Conservation (phyloP, 441 rosid species). For the Breynia disticha region DNA sequence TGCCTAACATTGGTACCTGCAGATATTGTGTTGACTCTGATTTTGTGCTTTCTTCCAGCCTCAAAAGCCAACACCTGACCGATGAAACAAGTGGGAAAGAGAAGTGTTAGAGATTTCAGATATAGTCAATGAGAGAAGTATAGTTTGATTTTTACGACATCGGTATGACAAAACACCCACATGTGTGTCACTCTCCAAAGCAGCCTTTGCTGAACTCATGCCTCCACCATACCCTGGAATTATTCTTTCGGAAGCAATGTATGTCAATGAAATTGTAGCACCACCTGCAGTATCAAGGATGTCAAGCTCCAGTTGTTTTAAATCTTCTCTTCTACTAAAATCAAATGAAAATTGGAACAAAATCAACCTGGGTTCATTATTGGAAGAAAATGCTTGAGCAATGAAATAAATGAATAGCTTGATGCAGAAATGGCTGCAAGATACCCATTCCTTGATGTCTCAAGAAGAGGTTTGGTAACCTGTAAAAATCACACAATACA, state of each 20-base stretch:
- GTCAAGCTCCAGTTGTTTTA: neutral
- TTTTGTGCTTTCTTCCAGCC: constrained; percentile 52
- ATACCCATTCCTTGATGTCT: constrained; percentile 71
- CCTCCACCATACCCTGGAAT: constrained; percentile 99
- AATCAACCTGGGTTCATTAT: constrained; percentile 65
- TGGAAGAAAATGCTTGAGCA: constrained; percentile 61
- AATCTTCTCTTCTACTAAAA: neutral
- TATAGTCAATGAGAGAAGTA: neutral
- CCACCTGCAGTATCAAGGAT: constrained; percentile 38
- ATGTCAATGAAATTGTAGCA: constrained; percentile 81
- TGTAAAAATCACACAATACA: constrained; percentile 31
- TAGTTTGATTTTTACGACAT: neutral
- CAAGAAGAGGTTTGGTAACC: constrained; percentile 81
- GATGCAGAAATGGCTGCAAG: constrained; percentile 73
- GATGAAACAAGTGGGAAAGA: neutral
- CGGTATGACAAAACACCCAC: constrained; percentile 24
- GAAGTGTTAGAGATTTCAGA: neutral
- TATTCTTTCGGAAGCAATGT: constrained; percentile 90
- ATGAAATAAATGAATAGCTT: constrained; percentile 63
- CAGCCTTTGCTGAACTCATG: constrained; percentile 98
- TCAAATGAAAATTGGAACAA: neutral
- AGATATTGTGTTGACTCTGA: constrained; percentile 91
- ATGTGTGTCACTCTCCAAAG: constrained; percentile 89
- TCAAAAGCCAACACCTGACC: neutral
- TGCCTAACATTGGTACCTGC: constrained; percentile 38